Base-by-base conservation (phyloP, 768 basidiomycete genomes). In the Tulasnella sp. region DNA sequence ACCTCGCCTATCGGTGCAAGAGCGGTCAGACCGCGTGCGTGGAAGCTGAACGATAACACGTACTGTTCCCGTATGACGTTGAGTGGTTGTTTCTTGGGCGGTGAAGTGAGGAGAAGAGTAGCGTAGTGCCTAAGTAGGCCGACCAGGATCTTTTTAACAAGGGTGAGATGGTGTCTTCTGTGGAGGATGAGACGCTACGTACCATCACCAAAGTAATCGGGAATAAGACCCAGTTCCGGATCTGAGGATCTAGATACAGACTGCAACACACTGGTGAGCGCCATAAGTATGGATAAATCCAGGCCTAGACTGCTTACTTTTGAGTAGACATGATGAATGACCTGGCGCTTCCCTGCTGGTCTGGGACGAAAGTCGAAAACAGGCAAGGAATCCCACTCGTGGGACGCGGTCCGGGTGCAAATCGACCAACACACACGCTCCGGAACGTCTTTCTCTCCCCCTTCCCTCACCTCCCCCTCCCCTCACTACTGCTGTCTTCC, bases 121-220 rank as follows among this genome's bases (percentile, higher is more conserved):
- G 99, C 91, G 85, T 98, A 97, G 83, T 98, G 96, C 79, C 98
- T 87, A 35, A 99, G 87, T 69, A 99, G 87, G 37, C 98, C 97
- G 55, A 98, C 95, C 70, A 98, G 87, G 81, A 98, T 93, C 96
- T 97, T 82, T n/a, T 32, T n/a, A 46, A 37, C 48, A 18, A 23
- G 42, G 67, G 39, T 29, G 20, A 70, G 67, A 78, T 20, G 35
- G 32, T 48, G 40, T 44, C 26, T 32, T 55, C 32, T 40, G 18
- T 42, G 23, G 71, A 39, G 29, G 46, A n/a, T 32, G 32, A 51
- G 48, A 40, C 76, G 75, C 79, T 67, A 85, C 89, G 82, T 80
- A 94, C 96, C 96, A 98, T 98, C 83, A 98, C 95, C 80, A 98
- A 87, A 74, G 96, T 98, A 85, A 98, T 98, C 75, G 96, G 96